A percentile compares a stretch with the other conserved stretches of the same genome.
Evolutionary conservation across 306 rosid species (phyloP).

Genomic region (Abrus precatorius): DNA sequence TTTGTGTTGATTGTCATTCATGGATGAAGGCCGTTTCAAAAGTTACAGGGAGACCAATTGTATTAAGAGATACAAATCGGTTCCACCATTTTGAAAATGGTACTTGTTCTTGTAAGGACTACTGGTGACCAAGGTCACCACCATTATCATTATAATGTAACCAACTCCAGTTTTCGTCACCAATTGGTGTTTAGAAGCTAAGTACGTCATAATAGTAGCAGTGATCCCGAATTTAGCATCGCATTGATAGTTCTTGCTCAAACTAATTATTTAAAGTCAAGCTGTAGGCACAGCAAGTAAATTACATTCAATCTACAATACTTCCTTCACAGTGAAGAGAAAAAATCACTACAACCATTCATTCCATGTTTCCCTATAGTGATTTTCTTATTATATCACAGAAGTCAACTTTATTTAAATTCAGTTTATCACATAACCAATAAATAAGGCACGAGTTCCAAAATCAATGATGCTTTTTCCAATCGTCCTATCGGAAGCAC

Average conservation of each 20-base stretch:
- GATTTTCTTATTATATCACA: not conserved
- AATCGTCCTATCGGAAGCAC: not conserved
- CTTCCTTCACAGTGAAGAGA: not conserved
- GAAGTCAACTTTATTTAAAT: not conserved
- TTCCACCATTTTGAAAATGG: constrained; percentile 73
- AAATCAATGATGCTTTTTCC: not conserved
- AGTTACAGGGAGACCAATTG: constrained; percentile 55
- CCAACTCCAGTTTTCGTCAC: not conserved
- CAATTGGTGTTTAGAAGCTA: not conserved
- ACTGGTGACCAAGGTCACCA: constrained; percentile 55
- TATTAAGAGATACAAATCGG: constrained; percentile 68
- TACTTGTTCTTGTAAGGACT: constrained; percentile 69
- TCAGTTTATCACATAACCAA: not conserved
- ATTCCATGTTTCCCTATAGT: not conserved
- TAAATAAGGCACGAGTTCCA: not conserved
- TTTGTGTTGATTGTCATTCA: constrained; percentile 69
- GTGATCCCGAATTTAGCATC: too few species aligned
- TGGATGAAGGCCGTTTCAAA: constrained; percentile 69
- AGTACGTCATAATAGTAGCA: not conserved
- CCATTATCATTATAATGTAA: not conserved
- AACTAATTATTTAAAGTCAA: not conserved
- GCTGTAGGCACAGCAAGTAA: too few species aligned
- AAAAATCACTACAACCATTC: not conserved
- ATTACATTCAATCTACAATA: not conserved
- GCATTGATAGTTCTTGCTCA: too few species aligned